Evolutionary conservation across 2,329 filamentous ascomycete genomes (phyloP).

Genomic region (Teratosphaeria gauchensis): DNA sequence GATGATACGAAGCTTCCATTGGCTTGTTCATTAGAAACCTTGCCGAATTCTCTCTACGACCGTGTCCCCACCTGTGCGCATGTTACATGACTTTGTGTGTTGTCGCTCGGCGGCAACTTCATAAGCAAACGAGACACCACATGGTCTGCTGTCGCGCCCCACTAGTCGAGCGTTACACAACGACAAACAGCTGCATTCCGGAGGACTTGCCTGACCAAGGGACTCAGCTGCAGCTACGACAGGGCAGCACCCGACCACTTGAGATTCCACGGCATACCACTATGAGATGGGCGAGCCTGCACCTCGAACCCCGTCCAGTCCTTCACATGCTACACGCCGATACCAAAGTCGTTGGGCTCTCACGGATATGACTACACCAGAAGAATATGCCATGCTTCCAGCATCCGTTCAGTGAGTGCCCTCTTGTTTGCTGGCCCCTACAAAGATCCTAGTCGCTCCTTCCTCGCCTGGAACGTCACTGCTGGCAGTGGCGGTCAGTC

Average conservation of each 20-base stretch:
- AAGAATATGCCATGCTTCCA: slow-evolving; percentile 34
- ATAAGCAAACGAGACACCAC: neutral
- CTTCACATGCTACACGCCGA: neutral
- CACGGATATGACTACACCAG: slow-evolving; percentile 19
- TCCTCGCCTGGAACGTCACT: slow-evolving; percentile 6
- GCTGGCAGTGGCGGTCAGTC: neutral
- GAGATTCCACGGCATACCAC: neutral
- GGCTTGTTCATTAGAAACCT: neutral
- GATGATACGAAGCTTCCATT: neutral
- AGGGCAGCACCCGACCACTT: neutral
- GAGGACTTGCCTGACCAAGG: neutral
- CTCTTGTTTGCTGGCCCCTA: neutral
- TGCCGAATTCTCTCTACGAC: neutral
- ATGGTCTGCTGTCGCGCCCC: neutral
- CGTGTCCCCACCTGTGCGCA: neutral
- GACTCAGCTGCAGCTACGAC: neutral
- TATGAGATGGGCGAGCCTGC: neutral
- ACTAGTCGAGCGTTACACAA: neutral
- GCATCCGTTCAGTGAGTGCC: slow-evolving; percentile 34
- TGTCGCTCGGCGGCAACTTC: neutral
- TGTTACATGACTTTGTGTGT: neutral
- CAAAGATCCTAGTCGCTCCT: neutral
- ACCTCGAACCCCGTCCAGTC: neutral
- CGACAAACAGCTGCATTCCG: neutral
- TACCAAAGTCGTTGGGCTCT: slow-evolving; percentile 2